Evolutionary conservation across 306 rosid genomes (phyloP), one percentile per base, ranked within the genome.

Genomic region (Trichosanthes truncata): DNA sequence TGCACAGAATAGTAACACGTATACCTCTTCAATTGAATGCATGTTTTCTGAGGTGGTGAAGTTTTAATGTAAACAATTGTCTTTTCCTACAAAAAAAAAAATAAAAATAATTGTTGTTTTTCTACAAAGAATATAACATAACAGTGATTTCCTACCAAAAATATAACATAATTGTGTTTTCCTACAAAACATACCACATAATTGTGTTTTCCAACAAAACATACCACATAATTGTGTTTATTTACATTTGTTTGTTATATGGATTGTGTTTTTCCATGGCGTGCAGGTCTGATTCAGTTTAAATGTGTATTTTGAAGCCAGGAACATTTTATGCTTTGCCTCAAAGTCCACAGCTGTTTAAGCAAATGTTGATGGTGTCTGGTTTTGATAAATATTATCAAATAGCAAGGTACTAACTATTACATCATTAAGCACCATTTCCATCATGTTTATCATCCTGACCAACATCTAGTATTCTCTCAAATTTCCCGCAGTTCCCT

Each of bases 261-360:
- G 76, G 76, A 18, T 62, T 81, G 25, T 14, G n/a, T 66, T 76
- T 77, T 68, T 84, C 29, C 62, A 45, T 83, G 59, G 36, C 66
- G 25, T 77, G 55, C 78, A 40, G 87, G 84, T 74, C 85, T 88
- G 84, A 91, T 87, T 89, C 75, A 76, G 67, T 86, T 45, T 82
- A 74, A 41, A 18, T 82, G 77, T 89, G 61, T 85, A 82, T 86
- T 87, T 83, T 92, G 93, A 92, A 95, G 98, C 93, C 97, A 90
- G 98, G 98, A 86, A 89, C 97, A 79, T 91, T 92, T 88, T 95
- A 91, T 81, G 97, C 97, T 57, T 87, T 95, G 89, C 98, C 97
- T 63, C 98, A 95, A 91, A 95, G 98, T 84, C 98, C 98, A 0
- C 97, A 91, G 87, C 89, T 95, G 74, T 95, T 93, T 86, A 95